Conservation (phyloP, 805 yeast genomes). For the Zygosaccharomyces bailii region DNA sequence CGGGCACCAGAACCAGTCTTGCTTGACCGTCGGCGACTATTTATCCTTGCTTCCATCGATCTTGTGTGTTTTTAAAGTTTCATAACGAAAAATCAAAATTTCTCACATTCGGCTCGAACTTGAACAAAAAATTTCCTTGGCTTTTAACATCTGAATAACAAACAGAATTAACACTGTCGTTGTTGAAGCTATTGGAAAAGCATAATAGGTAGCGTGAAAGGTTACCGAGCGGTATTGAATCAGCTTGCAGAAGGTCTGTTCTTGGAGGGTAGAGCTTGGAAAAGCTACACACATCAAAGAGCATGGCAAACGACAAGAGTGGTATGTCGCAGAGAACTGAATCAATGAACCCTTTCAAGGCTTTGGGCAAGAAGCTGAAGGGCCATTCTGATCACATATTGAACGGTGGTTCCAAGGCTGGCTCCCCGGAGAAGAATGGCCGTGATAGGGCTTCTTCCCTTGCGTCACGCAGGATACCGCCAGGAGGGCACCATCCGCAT, state of each 20-base stretch:
- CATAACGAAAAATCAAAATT: constrained; percentile 1
- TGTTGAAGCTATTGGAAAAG: not conserved
- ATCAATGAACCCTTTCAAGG: constrained; percentile 19
- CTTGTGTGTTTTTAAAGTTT: not conserved
- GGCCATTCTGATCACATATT: constrained; percentile 10
- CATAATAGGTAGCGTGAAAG: not conserved
- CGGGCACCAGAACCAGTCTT: constrained; percentile 81
- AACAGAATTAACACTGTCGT: not conserved
- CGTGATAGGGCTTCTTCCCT: constrained; percentile 28
- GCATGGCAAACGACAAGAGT: constrained; percentile 1
- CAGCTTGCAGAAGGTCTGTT: not conserved
- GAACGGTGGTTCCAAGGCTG: constrained; percentile 10
- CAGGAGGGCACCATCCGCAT: constrained; percentile 9
- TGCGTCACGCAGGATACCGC: constrained; percentile 20
- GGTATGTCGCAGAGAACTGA: constrained; percentile 10
- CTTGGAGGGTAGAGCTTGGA: not conserved
- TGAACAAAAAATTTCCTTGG: not conserved
- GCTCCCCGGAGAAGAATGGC: constrained; percentile 12
- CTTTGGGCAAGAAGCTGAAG: constrained; percentile 17
- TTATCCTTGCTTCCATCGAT: not conserved
- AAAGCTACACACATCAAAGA: not conserved
- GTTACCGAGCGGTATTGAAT: not conserved
- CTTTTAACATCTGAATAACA: not conserved
- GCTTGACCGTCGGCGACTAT: constrained; percentile 52
- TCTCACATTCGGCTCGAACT: not conserved